Evolutionary conservation across 78 protist species (phyloP).

Genomic region (Mantamonas sphyraenae): DNA sequence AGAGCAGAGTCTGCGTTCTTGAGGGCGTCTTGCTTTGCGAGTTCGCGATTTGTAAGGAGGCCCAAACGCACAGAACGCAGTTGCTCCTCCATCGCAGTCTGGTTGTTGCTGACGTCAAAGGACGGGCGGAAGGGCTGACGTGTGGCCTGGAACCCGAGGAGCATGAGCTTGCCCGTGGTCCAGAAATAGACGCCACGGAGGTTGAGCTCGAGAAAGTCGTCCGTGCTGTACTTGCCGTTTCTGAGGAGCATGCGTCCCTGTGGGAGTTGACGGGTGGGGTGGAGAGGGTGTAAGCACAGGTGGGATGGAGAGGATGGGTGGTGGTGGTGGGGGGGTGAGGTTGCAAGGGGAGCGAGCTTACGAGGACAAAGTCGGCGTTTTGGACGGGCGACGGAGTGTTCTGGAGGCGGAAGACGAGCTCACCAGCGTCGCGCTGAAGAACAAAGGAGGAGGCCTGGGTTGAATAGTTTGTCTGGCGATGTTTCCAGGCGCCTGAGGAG

Average conservation of each 20-base stretch:
- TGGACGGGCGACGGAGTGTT: too few relatives aligned
- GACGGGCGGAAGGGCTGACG: too few relatives aligned
- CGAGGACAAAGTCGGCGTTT: too few relatives aligned
- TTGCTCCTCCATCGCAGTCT: background rate
- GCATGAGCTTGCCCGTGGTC: conserved; percentile 14
- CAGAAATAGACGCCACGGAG: conserved; percentile 37
- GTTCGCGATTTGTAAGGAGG: background rate
- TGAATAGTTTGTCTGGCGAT: too few relatives aligned
- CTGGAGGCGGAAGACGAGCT: too few relatives aligned
- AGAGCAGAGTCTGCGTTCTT: background rate
- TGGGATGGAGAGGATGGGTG: too few relatives aligned
- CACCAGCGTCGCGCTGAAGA: too few relatives aligned
- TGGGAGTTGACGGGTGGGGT: background rate
- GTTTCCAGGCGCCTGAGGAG: too few relatives aligned
- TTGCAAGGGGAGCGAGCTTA: too few relatives aligned
- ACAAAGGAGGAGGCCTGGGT: too few relatives aligned
- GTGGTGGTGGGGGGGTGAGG: too few relatives aligned
- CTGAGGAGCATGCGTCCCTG: conserved; percentile 27
- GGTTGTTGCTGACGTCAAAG: background rate
- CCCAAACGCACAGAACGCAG: background rate
- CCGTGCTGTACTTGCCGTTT: conserved; percentile 29
- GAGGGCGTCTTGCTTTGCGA: background rate
- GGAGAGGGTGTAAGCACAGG: too few relatives aligned
- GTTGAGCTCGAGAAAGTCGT: background rate
- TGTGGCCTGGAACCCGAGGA: conserved; percentile 24